Conservation (phyloP, 169 alveolate species). For the Plasmodium malariae region DNA sequence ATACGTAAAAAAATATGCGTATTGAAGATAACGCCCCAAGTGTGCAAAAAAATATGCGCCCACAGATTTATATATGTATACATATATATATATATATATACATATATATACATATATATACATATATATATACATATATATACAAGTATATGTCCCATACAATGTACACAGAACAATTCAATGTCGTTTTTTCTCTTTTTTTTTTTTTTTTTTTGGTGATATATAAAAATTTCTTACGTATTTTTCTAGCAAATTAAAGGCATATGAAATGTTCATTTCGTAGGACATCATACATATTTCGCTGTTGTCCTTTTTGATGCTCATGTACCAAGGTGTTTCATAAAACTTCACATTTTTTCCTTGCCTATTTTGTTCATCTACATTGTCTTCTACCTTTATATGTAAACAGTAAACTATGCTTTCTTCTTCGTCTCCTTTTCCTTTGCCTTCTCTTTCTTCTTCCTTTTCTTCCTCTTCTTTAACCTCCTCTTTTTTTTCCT, state of each 20-base stretch:
- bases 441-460: constrained; percentile 37
- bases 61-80: not conserved
- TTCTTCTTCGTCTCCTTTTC: constrained; percentile 39
- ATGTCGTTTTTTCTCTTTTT: not conserved
- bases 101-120: constrained; percentile 1
- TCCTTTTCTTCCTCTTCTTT: constrained; percentile 33
- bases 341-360: constrained; percentile 11
- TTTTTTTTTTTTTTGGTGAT: not conserved
- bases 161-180: not conserved
- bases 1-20: not conserved
- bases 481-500: constrained; percentile 31
- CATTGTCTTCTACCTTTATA: constrained; percentile 43
- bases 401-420: constrained; percentile 62
- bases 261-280: constrained; percentile 62
- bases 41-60: not conserved
- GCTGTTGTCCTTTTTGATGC: constrained; percentile 17
- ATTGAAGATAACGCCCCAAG: not conserved
- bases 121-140: not conserved
- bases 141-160: no score
- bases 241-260: constrained; percentile 50
- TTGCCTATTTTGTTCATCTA: constrained; percentile 15
- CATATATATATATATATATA: not conserved
- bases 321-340: constrained; percentile 77
- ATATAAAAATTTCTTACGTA: constrained; percentile 16
- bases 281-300: constrained; percentile 75